phyloP scores from a whole-genome alignment of 1,139 yeast genomes.

The Candida labiduridarum region DNA sequence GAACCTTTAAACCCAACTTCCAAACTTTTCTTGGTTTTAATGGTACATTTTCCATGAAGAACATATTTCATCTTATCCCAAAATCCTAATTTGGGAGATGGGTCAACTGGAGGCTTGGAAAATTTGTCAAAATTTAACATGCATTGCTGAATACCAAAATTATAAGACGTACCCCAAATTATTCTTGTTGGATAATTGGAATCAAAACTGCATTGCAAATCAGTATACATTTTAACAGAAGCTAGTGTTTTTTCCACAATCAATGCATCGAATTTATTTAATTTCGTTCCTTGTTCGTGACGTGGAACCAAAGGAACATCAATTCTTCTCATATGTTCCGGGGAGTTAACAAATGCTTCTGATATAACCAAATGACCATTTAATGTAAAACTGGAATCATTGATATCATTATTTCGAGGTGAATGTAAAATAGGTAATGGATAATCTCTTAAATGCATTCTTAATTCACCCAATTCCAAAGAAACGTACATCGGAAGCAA shows the following conservation, averaged over 20 bases:
- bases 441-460: constrained; percentile 65
- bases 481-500: constrained; percentile 63
- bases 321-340: constrained; percentile 58
- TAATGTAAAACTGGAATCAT: constrained; percentile 29
- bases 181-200: constrained; percentile 66
- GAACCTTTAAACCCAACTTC: constrained; percentile 57
- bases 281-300: constrained; percentile 21
- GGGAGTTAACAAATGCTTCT: constrained; percentile 42
- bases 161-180: constrained; percentile 86
- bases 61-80: constrained; percentile 59
- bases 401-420: constrained; percentile 25
- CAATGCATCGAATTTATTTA: constrained; percentile 49
- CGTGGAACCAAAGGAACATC: constrained; percentile 58
- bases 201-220: constrained; percentile 55
- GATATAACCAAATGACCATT: constrained; percentile 51
- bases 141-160: constrained; percentile 81
- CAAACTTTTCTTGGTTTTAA: constrained; percentile 41
- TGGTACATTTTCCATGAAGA: constrained; percentile 49
- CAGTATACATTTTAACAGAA: constrained; percentile 71
- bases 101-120: constrained; percentile 79
- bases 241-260: constrained; percentile 77
- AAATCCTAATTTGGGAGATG: constrained; percentile 54
- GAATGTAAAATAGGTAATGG: constrained; percentile 61
- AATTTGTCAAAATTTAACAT: constrained; percentile 82
- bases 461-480: constrained; percentile 50